These are phyloP conservation scores for Poronia punctata DNA, from an alignment of 495 filamentous ascomycete genomes.

Conservation along the genomic window DNA sequence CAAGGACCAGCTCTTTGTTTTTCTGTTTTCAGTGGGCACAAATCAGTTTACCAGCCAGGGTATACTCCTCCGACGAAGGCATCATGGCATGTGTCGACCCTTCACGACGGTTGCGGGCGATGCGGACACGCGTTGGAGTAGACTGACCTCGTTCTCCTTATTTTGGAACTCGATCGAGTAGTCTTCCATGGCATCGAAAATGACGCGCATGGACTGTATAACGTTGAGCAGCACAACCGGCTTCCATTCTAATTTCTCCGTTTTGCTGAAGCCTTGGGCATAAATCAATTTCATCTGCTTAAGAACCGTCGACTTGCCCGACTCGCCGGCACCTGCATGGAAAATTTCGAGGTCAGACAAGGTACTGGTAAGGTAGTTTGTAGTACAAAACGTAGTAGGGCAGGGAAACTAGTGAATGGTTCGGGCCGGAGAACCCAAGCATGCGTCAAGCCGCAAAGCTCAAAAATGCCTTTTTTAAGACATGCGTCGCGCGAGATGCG, in stretches of 20 bases:
- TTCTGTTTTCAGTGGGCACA: constrained; percentile 30
- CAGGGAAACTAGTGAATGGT: too few relatives aligned
- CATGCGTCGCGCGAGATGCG: constrained; percentile 16
- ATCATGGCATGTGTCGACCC: constrained; percentile 7
- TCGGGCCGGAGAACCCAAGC: too few relatives aligned
- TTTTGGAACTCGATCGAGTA: constrained; percentile 70
- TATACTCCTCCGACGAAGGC: too few relatives aligned
- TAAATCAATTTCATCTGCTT: constrained; percentile 99
- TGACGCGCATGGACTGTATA: constrained; percentile 78
- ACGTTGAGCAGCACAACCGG: constrained; percentile 93
- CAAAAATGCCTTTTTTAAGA: too few relatives aligned
- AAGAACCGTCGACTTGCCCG: constrained; percentile 94
- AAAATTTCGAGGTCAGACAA: constrained; percentile 19
- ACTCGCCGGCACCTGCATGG: constrained; percentile 82
- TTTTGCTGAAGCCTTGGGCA: constrained; percentile 82
- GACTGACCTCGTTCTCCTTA: constrained; percentile 69
- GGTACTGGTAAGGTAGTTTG: too few relatives aligned
- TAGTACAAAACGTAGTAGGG: too few relatives aligned
- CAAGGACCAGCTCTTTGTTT: constrained; percentile 45
- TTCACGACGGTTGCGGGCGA: not conserved
- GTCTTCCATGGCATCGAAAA: constrained; percentile 90
- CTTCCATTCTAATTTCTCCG: constrained; percentile 86
- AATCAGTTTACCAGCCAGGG: constrained; percentile 16
- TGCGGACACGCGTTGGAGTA: constrained; percentile 2
- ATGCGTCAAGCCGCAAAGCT: too few relatives aligned